Base-by-base conservation (phyloP, 805 yeast genomes). In the Cyberlindnera veronae region DNA sequence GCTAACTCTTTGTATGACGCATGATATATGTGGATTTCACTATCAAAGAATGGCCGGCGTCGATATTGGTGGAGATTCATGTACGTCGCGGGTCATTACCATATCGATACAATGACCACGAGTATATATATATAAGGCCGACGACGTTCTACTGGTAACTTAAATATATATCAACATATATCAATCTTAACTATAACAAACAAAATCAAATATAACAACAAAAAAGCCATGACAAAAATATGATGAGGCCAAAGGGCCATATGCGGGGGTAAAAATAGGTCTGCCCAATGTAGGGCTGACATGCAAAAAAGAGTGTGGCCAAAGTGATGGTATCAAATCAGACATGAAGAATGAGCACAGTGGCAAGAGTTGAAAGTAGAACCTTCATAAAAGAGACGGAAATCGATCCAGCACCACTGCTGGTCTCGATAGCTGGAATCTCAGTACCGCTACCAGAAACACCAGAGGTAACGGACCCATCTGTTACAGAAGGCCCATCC, bases 331-430 rank as follows among this genome's bases (percentile, higher is more conserved):
- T 17, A 15, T 17, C n/a, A 19, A 12, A 24, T 44, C 41, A 39
- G 23, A 36, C 32, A 23, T 29, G 23, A 42, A 22, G 29, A 19
- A 36, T 21, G 18, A 31, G 18, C 8, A 39, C 29, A 8, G 37
- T 24, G 15, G 34, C 11, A 17, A 38, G 14, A 11, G 36, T 34
- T 7, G 41, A 26, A 10, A 35, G 4, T 12, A 42, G 23, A 17
- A 38, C n/a, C 36, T 36, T 38, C 28, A 30, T 26, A 22, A 41
- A 21, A 11, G 40, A 34, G 20, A 31, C 18, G 11, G 44, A 21
- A 22, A 27, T n/a, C 5, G 35, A 29, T 5, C 45, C 38, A 5
- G 43, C 38, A 23, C 50, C 50, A 23, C 41, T 43, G 3, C 36
- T 24, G 9, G 45, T 41, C 4, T 21, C 19, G 24, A 43, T 37